Conservation (phyloP, 2,329 filamentous ascomycete species). For the Metarhizium anisopliae region DNA sequence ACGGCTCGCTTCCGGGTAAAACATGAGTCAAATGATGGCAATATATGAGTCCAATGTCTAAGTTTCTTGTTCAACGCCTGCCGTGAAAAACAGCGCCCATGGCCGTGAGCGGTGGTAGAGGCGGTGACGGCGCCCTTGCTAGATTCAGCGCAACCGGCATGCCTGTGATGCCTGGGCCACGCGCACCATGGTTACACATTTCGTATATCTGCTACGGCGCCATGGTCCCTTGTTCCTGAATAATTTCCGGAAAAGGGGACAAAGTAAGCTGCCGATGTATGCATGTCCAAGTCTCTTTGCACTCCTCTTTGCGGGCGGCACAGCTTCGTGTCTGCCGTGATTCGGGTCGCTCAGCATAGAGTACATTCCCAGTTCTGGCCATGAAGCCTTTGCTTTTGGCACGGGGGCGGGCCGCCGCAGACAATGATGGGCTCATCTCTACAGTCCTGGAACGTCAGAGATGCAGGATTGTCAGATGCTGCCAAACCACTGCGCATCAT, state of each 20-base stretch:
- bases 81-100: background rate
- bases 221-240: background rate
- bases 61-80: background rate
- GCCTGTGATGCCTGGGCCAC: constrained; percentile 1
- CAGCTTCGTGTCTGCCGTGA: background rate
- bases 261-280: background rate
- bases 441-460: background rate
- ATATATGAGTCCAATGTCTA: background rate
- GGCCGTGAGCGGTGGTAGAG: background rate
- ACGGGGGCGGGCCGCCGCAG: background rate
- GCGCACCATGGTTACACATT: constrained; percentile 1
- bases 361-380: background rate
- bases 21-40: background rate
- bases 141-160: constrained; percentile 6
- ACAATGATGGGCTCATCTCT: background rate
- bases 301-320: too few species aligned
- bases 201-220: background rate
- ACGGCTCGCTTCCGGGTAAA: background rate
- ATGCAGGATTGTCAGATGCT: background rate
- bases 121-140: background rate
- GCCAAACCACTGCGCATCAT: too few species aligned
- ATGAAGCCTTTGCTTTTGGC: background rate
- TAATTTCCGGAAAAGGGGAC: background rate
- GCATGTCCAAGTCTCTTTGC: too few species aligned
- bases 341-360: background rate